phyloP scores from a whole-genome alignment of 208 protist species.

The Leptomonas pyrrhocoris region DNA sequence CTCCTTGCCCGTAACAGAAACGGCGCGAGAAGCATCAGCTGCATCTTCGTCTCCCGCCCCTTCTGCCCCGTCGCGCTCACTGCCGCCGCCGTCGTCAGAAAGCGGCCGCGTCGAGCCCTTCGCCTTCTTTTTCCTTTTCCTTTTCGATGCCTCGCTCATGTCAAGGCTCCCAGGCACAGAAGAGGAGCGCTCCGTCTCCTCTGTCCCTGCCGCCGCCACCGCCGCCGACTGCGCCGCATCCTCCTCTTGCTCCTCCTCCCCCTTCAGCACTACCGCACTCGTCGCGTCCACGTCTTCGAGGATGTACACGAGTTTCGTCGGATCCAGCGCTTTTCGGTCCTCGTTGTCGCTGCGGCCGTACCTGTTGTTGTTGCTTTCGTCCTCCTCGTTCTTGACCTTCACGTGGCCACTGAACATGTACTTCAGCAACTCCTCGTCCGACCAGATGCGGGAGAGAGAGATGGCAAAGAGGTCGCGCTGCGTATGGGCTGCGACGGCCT shows the following conservation, averaged over 20 bases:
- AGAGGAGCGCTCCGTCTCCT: not conserved
- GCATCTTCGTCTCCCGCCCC: not conserved
- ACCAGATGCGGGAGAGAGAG: slow-evolving; percentile 76
- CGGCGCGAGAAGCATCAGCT: too few relatives aligned
- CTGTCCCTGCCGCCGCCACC: not conserved
- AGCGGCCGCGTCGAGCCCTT: not conserved
- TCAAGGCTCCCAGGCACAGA: too few relatives aligned
- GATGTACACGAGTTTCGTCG: slow-evolving; percentile 82
- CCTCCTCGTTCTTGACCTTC: slow-evolving; percentile 41
- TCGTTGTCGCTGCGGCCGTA: not conserved
- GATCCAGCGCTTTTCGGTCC: slow-evolving; percentile 31
- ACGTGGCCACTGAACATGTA: slow-evolving; percentile 85
- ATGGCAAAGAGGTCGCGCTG: slow-evolving; percentile 84
- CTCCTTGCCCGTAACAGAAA: not conserved
- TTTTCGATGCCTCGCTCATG: too few relatives aligned
- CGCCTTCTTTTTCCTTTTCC: slow-evolving; percentile 2
- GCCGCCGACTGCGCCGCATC: not conserved
- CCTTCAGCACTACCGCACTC: slow-evolving; percentile 51
- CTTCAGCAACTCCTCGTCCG: slow-evolving; percentile 85
- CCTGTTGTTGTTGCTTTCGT: slow-evolving; percentile 5
- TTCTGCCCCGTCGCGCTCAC: not conserved
- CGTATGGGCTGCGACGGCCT: slow-evolving; percentile 86
- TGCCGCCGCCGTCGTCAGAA: not conserved
- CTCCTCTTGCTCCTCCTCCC: slow-evolving; percentile 17
- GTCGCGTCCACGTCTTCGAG: slow-evolving; percentile 89